Conservation (phyloP, 192 early-diverging fungal species). For the Borealophlyctis nickersoniae region DNA sequence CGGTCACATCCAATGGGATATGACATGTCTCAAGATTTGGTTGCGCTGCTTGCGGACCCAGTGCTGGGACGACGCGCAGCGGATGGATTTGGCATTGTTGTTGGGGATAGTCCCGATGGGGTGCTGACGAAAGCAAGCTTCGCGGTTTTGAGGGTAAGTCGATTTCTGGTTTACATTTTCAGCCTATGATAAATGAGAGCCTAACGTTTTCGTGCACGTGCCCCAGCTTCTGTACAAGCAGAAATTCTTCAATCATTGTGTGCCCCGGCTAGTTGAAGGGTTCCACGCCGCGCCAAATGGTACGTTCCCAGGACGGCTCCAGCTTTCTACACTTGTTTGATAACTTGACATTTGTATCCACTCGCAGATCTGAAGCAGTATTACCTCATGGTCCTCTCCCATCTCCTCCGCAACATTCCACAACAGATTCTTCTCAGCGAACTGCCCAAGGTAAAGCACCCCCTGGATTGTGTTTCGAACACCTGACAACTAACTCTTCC, state of each 20-base stretch:
- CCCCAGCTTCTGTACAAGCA: conserved; percentile 77
- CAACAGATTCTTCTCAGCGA: conserved; percentile 79
- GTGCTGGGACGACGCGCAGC: conserved; percentile 51
- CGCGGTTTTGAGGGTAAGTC: conserved; percentile 57
- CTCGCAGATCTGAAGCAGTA: conserved; percentile 59
- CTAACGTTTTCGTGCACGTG: conserved; percentile 1
- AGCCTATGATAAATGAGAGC: conserved; percentile 12
- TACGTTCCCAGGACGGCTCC: too few relatives aligned
- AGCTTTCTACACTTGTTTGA: too few relatives aligned
- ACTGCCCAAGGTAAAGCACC: conserved; percentile 65
- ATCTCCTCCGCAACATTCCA: conserved; percentile 76
- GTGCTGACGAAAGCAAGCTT: conserved; percentile 65
- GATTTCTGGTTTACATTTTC: background rate
- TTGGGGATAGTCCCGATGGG: conserved; percentile 66
- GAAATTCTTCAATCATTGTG: conserved; percentile 73
- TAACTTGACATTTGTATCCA: background rate
- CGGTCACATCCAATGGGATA: conserved; percentile 51
- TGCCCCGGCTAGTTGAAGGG: conserved; percentile 43
- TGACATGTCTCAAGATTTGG: conserved; percentile 49
- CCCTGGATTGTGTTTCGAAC: too few relatives aligned
- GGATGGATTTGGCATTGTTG: conserved; percentile 68
- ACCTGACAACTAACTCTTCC: conserved; percentile 7
- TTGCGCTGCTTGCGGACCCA: conserved; percentile 48
- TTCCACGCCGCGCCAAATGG: conserved; percentile 18
- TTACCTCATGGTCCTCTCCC: conserved; percentile 78